Base-by-base conservation (phyloP, 306 rosid species). In the Fragaria vesca region DNA sequence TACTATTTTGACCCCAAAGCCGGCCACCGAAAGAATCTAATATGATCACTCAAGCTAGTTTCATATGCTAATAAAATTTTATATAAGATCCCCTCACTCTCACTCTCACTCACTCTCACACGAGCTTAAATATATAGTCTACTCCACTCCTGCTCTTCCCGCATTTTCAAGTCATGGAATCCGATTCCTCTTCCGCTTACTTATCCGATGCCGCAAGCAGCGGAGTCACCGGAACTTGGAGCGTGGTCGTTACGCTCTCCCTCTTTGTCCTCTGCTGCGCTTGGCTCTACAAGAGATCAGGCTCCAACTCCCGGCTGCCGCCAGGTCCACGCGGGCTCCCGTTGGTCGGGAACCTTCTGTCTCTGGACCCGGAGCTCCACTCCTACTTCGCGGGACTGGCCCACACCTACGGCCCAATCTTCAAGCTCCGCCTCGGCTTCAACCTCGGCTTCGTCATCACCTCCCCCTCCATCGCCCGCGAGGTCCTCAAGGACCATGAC, bases 281-380 rank as follows among this genome's bases (percentile, higher is more conserved):
- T 6, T 77, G 83, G 65, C 13, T 85, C 46, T 71, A 1, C 76
- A 40, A 77, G 72, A 45, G 79, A 69, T 30, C 80, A 48, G 18
- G 17, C 12, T 18, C 24, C 17, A 0, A 11, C 61, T 46, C 75
- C 15, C 65, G 36, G 4, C 51, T 80, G 0, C 97, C 97, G 2
- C 97, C 98, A 0, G 96, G 95, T 1, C 98, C 97, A 0, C 42
- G 40, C 10, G 93, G 90, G 43, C 78, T 94, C 26, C 98, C 98
- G 0, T 16, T 94, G 12, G 51, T 92, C 26, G 97, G 95, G 0
- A 92, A 90, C 82, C 93, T 92, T 8, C 89, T 87, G 1, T 86
- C 90, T 12, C 86, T 94, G 0, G 83, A 89, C 15, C 93, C 98
- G 7, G 88, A 92, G 7, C 97, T 92, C 17, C 97, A 92, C 87